These are phyloP conservation scores for Oxytropis ochrocephala DNA, from an alignment of 306 rosid genomes.

Conservation along the genomic window DNA sequence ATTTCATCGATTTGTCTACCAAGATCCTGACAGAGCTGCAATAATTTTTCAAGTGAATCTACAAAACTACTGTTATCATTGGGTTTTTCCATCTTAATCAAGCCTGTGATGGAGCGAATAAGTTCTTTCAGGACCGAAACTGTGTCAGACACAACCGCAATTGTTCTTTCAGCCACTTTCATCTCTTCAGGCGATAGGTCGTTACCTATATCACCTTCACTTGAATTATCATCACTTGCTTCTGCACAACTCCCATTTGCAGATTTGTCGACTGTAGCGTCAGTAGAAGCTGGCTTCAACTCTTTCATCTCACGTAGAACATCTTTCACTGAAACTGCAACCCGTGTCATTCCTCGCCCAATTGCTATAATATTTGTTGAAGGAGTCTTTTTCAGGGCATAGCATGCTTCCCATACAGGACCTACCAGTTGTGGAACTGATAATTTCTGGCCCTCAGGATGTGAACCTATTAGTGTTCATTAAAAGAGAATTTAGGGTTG, in stretches of 20 bases:
- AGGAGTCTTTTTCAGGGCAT: constrained; percentile 76
- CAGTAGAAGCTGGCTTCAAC: constrained; percentile 55
- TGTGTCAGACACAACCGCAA: constrained; percentile 45
- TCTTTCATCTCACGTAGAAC: constrained; percentile 96
- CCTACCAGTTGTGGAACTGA: constrained; percentile 71
- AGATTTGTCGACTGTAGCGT: constrained; percentile 29
- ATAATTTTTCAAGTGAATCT: constrained; percentile 65
- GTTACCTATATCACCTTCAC: constrained; percentile 68
- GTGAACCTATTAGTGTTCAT: constrained; percentile 45
- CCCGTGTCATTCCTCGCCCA: constrained; percentile 75
- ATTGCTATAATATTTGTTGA: constrained; percentile 71
- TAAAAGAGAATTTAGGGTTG: constrained; percentile 20
- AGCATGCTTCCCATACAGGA: constrained; percentile 76
- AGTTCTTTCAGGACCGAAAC: constrained; percentile 63
- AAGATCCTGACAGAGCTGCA: constrained; percentile 57
- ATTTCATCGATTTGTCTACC: constrained; percentile 73
- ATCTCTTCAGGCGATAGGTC: constrained; percentile 87
- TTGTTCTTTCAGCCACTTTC: constrained; percentile 59
- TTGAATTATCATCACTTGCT: constrained; percentile 31
- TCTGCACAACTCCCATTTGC: constrained; percentile 14
- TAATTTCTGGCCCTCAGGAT: constrained; percentile 33
- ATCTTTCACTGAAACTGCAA: constrained; percentile 81
- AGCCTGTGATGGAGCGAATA: constrained; percentile 63
- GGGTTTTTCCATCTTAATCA: constrained; percentile 64
- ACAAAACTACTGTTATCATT: constrained; percentile 41